Base-by-base conservation (phyloP, 2,329 filamentous ascomycete genomes). In the Dichotomopilus funicola region DNA sequence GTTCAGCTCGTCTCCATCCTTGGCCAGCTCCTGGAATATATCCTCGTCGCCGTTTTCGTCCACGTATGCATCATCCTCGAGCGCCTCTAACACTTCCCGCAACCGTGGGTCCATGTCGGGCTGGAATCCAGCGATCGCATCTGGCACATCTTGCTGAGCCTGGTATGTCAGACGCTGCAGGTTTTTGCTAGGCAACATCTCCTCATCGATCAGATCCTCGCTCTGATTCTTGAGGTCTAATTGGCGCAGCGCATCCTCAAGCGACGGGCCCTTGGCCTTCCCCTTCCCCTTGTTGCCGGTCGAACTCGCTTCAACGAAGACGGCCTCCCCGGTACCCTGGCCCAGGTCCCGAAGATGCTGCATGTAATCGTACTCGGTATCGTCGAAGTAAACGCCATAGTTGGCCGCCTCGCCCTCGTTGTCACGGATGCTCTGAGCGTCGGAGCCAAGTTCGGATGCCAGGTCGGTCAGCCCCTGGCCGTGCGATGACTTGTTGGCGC, bases 341-440 rank as follows among this genome's bases (percentile, higher is more conserved):
- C 86, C 86, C n/a, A 99, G 75, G 65, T 97, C 94, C 54, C 91
- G 87, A 79, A 99, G 77, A 72, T 99, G 94, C 72, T 99, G 94
- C 94, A 99, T 99, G 75, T 99, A 99, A 72, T 99, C 94, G 73
- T 99, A 99, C 67, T 89, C 82, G 61, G 89, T 87, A 73, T 99
- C 94, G 72, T 99, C 95, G 71, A 81, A 99, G 77, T 88, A 99
- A 61, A 99, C 83, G 61, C 94, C 94, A 72, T 96, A 84, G 70
- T 88, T 89, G 63, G 95, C 94, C 7, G 95, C 94, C 74, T 99
- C 91, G 65, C 95, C 95, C 72, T 99, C 94, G 70, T 99, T 97
- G 55, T 83, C 81, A 63, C 91, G 85, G 62, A 96, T 83, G 58
- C 73, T 74, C 43, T 78, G 76, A 27, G 79, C 77, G 36, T 86